These are phyloP conservation scores for Pulveroboletus frians DNA, from an alignment of 768 basidiomycete genomes.

Conservation along the genomic window DNA sequence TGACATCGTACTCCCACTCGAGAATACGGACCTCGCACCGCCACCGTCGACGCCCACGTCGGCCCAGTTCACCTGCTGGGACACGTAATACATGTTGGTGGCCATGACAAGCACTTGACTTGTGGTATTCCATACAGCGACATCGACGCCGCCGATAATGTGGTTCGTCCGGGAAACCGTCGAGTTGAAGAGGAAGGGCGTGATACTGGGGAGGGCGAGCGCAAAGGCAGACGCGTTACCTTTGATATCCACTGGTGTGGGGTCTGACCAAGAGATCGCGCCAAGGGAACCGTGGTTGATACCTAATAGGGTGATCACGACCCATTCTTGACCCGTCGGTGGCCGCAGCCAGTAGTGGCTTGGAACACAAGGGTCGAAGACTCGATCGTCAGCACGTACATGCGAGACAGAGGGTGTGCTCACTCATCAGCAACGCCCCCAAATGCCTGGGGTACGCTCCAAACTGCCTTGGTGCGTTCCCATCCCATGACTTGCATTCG, in stretches of 20 bases:
- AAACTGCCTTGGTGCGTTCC: constrained; percentile 62
- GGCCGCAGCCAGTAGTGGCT: constrained; percentile 52
- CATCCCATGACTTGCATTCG: constrained; percentile 58
- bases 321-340: constrained; percentile 65
- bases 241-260: constrained; percentile 50
- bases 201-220: constrained; percentile 40
- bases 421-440: constrained; percentile 39
- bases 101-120: constrained; percentile 44
- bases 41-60: constrained; percentile 21
- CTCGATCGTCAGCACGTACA: background rate
- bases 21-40: constrained; percentile 3
- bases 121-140: constrained; percentile 47
- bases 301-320: constrained; percentile 57
- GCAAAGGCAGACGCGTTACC: constrained; percentile 47
- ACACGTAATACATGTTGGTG: constrained; percentile 44
- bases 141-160: constrained; percentile 39
- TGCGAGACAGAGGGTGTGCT: constrained; percentile 9
- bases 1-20: constrained; percentile 9
- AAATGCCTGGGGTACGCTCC: constrained; percentile 79
- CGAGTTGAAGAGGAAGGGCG: constrained; percentile 43
- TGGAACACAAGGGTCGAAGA: constrained; percentile 1
- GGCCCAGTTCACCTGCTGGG: constrained; percentile 30
- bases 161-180: constrained; percentile 37
- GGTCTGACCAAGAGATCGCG: constrained; percentile 47
- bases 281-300: constrained; percentile 68